Evolutionary conservation across 2,329 filamentous ascomycete species (phyloP).

Genomic region (Calonectria honghensis): DNA sequence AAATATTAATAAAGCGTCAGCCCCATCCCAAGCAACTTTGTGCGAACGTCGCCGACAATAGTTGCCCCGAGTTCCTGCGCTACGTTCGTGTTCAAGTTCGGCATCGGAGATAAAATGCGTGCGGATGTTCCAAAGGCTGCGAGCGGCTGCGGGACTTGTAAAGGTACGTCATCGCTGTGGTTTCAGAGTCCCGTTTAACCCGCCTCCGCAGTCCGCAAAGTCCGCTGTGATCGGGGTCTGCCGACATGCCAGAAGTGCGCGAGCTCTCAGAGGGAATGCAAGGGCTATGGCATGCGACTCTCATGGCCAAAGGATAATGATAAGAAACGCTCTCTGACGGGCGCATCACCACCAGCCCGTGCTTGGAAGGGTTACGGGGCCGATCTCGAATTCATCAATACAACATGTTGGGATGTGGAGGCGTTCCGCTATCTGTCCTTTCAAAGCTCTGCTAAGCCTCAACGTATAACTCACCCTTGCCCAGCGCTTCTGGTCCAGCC

Average conservation of each 20-base stretch:
- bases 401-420: slow-evolving; percentile 41
- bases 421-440: not conserved
- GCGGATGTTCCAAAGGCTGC: slow-evolving; percentile 37
- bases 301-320: slow-evolving; percentile 47
- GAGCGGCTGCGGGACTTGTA: slow-evolving; percentile 49
- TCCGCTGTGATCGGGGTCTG: slow-evolving; percentile 45
- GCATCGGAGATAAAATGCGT: not conserved
- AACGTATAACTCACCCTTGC: accelerated
- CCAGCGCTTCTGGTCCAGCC: not conserved
- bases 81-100: not conserved
- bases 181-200: slow-evolving; percentile 14
- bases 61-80: not conserved
- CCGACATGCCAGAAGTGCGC: slow-evolving; percentile 43
- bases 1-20: slow-evolving; percentile 3
- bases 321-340: slow-evolving; percentile 39
- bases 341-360: not conserved
- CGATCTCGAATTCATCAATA: slow-evolving; percentile 43
- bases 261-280: slow-evolving; percentile 29
- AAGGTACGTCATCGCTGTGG: slow-evolving; percentile 38
- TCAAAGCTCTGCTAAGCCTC: not conserved
- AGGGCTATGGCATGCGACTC: slow-evolving; percentile 45
- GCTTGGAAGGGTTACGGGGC: not conserved
- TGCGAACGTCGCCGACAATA: not conserved
- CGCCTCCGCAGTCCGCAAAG: slow-evolving; percentile 42
- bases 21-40: slow-evolving; percentile 38